Conservation (phyloP, 768 basidiomycete species). For the Leucocoprinus sp. region DNA sequence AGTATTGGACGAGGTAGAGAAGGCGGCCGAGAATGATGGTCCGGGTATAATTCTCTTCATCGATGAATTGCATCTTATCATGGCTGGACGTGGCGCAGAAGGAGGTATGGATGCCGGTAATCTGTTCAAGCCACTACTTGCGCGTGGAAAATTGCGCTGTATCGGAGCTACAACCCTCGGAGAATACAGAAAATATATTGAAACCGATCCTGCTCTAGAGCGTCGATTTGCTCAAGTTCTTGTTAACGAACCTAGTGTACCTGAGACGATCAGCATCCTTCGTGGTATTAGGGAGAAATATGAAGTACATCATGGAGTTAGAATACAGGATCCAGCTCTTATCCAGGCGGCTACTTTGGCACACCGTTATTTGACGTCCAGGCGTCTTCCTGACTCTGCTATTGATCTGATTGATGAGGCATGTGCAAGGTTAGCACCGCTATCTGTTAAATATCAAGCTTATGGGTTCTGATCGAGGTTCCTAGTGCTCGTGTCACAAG, state of each 20-base stretch:
- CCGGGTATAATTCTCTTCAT: slow-evolving; percentile 86
- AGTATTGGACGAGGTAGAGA: slow-evolving; percentile 90
- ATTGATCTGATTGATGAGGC: slow-evolving; percentile 93
- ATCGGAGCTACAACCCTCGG: slow-evolving; percentile 91
- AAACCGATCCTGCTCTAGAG: slow-evolving; percentile 86
- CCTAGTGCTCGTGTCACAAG: slow-evolving; percentile 81
- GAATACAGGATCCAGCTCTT: slow-evolving; percentile 81
- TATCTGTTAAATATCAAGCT: neutral
- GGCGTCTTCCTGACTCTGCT: slow-evolving; percentile 75
- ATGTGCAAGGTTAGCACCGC: slow-evolving; percentile 59
- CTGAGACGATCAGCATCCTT: slow-evolving; percentile 88
- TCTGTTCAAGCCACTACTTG: slow-evolving; percentile 86
- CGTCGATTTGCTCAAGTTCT: slow-evolving; percentile 90
- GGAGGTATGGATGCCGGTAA: slow-evolving; percentile 94
- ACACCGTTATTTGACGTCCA: slow-evolving; percentile 82
- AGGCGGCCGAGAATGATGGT: slow-evolving; percentile 67
- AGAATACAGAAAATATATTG: slow-evolving; percentile 90
- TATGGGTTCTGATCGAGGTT: slow-evolving; percentile 6
- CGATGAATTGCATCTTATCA: slow-evolving; percentile 91
- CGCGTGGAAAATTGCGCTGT: slow-evolving; percentile 66
- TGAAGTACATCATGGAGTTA: slow-evolving; percentile 86
- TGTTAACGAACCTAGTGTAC: slow-evolving; percentile 83
- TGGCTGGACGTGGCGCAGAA: slow-evolving; percentile 77
- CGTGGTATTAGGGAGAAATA: slow-evolving; percentile 94
- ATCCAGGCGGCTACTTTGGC: slow-evolving; percentile 88